Conservation (phyloP, 495 filamentous ascomycete genomes). For the Physcia stellaris region DNA sequence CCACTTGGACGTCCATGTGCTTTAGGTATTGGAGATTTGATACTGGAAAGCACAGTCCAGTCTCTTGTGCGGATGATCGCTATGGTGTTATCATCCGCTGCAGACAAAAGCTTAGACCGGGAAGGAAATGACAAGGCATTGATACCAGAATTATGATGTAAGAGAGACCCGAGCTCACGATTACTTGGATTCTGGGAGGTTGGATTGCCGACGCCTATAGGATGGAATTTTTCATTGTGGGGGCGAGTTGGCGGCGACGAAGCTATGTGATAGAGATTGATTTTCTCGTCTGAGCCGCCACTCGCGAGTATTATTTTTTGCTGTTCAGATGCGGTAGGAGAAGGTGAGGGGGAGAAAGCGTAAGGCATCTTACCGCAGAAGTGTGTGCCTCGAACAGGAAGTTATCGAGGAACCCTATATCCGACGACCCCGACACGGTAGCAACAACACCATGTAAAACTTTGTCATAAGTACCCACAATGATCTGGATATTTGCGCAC, state of each 20-base stretch:
- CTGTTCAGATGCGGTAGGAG: slow-evolving; percentile 31
- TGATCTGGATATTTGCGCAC: slow-evolving; percentile 71
- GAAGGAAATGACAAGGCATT: slow-evolving; percentile 72
- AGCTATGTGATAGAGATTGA: slow-evolving; percentile 88
- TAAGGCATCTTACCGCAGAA: slow-evolving; percentile 79
- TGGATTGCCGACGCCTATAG: slow-evolving; percentile 50
- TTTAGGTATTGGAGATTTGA: slow-evolving; percentile 83
- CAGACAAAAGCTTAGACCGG: slow-evolving; percentile 71
- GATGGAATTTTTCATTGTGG: slow-evolving; percentile 33
- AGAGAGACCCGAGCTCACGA: slow-evolving; percentile 70
- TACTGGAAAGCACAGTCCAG: slow-evolving; percentile 76
- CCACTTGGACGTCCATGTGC: slow-evolving; percentile 70
- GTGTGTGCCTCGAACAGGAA: slow-evolving; percentile 93
- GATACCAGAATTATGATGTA: slow-evolving; percentile 72
- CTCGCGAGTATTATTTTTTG: slow-evolving; percentile 77
- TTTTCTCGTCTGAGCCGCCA: slow-evolving; percentile 80
- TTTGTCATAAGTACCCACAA: slow-evolving; percentile 90
- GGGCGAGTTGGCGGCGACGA: slow-evolving; percentile 42
- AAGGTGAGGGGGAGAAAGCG: slow-evolving; percentile 66
- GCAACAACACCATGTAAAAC: slow-evolving; percentile 85
- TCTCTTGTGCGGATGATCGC: slow-evolving; percentile 76
- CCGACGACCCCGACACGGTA: slow-evolving; percentile 30
- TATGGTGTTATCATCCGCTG: slow-evolving; percentile 77
- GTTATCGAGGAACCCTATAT: slow-evolving; percentile 69
- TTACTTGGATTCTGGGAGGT: slow-evolving; percentile 74